Base-by-base conservation (phyloP, 225 moss, liverwort and hornwort species). In the Rhytidiadelphus loreus region DNA sequence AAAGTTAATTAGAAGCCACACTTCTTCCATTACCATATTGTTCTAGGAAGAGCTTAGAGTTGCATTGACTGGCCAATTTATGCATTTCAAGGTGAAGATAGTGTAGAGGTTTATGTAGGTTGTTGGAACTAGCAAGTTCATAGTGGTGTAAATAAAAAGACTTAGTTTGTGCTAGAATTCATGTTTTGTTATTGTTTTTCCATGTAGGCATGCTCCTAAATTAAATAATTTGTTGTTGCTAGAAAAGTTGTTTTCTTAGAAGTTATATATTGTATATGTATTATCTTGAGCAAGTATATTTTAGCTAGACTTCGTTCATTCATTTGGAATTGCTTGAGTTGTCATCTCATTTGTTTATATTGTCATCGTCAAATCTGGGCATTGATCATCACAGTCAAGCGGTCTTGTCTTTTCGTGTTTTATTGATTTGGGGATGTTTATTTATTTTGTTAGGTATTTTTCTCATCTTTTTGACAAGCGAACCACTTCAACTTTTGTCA, bases 381-480 rank as follows among this genome's bases (percentile, higher is more conserved):
- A 16, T 37, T 55, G 37, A 37, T 77, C 2, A 16, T 25, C 0
- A 0, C 9, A n/a, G n/a, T n/a, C n/a, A 2, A 55, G 16, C 0
- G 3, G 2, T 77, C 23, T 56, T 35, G n/a, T 10, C 77, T 55
- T 55, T 37, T 23, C 0, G 0, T 6, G 2, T 55, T 6, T 9
- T 58, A 58, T 6, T 80, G 2, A 80, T 11, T 79, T 25, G 0
- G 1, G 7, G 1, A 2, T 37, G 24, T 24, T 55, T 37, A 3
- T 1, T 35, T 35, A 53, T 52, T 53, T 74, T 23, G 13, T 16
- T 13, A 23, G 16, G 11, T 84, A 39, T 7, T 56, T 20, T 13
- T 8, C 3, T 5, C 7, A 1, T 14, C 25, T 11, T 55, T 21
- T 30, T 22, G 3, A 30, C 3, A 7, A 28, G 10, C 9, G 2